phyloP scores from a whole-genome alignment of 257 asterid genomes.

The Solanum lycopersicoides region DNA sequence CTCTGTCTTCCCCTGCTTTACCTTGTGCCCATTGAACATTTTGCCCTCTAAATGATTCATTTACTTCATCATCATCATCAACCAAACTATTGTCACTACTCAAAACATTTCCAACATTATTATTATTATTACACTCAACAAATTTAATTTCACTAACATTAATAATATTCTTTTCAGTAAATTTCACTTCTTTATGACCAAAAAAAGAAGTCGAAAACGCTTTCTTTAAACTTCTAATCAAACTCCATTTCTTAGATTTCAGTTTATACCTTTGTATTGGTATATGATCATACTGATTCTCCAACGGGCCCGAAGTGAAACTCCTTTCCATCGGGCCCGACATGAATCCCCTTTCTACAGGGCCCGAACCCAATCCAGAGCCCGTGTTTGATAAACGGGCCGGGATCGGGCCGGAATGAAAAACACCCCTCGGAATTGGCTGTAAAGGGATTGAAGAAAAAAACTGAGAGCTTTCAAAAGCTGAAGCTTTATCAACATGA shows the following conservation, averaged over 20 bases:
- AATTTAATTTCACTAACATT: constrained; percentile 21
- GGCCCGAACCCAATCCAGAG: constrained; percentile 46
- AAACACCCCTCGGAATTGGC: constrained; percentile 42
- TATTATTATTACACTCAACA: constrained; percentile 15
- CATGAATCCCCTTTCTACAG: constrained; percentile 67
- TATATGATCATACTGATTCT: constrained; percentile 56
- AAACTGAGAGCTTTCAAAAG: constrained; percentile 80
- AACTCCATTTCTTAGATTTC: constrained; percentile 52
- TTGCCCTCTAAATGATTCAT: constrained; percentile 59
- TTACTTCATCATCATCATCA: constrained; percentile 65
- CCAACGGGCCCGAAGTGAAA: constrained; percentile 85
- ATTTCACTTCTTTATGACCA: constrained; percentile 38
- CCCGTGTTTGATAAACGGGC: constrained; percentile 10
- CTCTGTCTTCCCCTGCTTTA: constrained; percentile 93
- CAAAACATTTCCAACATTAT: constrained; percentile 26
- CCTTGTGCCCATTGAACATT: constrained; percentile 99
- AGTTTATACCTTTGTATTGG: constrained; percentile 70
- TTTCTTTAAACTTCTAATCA: constrained; percentile 37
- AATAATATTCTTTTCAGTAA: constrained; percentile 1
- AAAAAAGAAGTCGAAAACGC: constrained; percentile 40
- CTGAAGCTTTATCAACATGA: constrained; percentile 65
- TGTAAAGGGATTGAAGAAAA: constrained; percentile 90
- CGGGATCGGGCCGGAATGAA: constrained; percentile 62
- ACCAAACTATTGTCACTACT: constrained; percentile 60
- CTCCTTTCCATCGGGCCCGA: constrained; percentile 96